Conservation (phyloP, 768 basidiomycete species). For the Pleurotus tuber-regium region DNA sequence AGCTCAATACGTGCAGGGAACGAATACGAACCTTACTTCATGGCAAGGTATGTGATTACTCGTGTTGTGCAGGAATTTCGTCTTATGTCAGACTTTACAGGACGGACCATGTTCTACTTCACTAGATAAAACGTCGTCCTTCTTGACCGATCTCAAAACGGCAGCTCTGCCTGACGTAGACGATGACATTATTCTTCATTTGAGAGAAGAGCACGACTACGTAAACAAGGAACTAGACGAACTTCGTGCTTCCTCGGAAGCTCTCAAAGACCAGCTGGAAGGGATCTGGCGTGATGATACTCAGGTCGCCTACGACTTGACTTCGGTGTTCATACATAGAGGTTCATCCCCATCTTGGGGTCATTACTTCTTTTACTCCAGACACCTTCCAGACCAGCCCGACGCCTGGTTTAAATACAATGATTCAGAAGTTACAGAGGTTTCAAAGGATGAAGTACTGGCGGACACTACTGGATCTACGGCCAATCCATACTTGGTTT, state of each 20-base stretch:
- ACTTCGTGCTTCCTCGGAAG: constrained; percentile 45
- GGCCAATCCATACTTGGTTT: constrained; percentile 86
- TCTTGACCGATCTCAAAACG: constrained; percentile 49
- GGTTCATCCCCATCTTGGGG: constrained; percentile 86
- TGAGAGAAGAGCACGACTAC: constrained; percentile 51
- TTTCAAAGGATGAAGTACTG: constrained; percentile 79
- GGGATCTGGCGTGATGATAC: constrained; percentile 68
- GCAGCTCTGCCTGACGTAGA: constrained; percentile 53
- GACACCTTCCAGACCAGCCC: constrained; percentile 74
- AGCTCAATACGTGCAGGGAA: constrained; percentile 63
- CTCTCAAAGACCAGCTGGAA: constrained; percentile 70
- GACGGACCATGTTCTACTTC: constrained; percentile 57
- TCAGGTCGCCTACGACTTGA: constrained; percentile 80
- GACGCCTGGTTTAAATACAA: constrained; percentile 97
- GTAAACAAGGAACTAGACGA: constrained; percentile 56
- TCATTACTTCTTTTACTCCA: constrained; percentile 95
- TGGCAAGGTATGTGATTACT: constrained; percentile 53
- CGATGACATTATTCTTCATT: constrained; percentile 46
- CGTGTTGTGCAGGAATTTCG: neutral
- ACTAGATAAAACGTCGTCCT: constrained; percentile 53
- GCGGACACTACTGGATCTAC: constrained; percentile 88
- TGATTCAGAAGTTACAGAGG: constrained; percentile 80
- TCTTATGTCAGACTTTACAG: constrained; percentile 32
- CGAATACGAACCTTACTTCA: constrained; percentile 66
- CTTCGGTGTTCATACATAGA: constrained; percentile 93